Evolutionary conservation across 225 moss, liverwort and hornwort genomes (phyloP).

Genomic region (Asterella californica): DNA sequence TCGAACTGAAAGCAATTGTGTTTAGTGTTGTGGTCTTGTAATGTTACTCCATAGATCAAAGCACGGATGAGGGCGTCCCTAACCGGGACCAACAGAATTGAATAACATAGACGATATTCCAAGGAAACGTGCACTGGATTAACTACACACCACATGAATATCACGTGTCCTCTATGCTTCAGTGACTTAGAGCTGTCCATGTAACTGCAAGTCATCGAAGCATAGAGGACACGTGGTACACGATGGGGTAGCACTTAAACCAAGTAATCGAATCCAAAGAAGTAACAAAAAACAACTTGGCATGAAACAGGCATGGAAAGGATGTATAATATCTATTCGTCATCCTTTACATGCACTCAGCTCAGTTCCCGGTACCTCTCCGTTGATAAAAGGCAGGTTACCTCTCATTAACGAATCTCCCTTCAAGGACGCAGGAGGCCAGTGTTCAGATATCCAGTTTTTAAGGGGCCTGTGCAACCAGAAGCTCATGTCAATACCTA

Average conservation of each 20-base stretch:
- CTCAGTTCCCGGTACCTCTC: background rate
- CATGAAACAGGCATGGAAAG: no score
- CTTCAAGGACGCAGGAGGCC: slow-evolving; percentile 36
- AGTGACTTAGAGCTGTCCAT: background rate
- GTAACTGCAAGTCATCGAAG: slow-evolving; percentile 3
- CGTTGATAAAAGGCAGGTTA: background rate
- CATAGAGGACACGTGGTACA: slow-evolving; percentile 11
- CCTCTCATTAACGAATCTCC: slow-evolving; percentile 42
- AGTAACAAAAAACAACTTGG: background rate
- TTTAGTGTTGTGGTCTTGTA: no score
- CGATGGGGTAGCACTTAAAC: slow-evolving; percentile 5
- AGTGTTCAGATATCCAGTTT: slow-evolving; percentile 59
- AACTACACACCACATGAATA: background rate
- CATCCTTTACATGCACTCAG: background rate
- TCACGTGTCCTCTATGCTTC: slow-evolving; percentile 4
- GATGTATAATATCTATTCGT: background rate
- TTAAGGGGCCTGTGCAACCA: slow-evolving; percentile 42
- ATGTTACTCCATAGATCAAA: no score
- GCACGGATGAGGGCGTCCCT: no score
- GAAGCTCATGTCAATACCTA: background rate
- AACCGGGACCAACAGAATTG: no score
- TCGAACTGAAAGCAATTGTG: no score
- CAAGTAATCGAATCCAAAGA: background rate
- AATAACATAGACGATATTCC: background rate
- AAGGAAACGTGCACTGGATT: background rate